A percentile compares a stretch with the other conserved stretches of the same genome.
Evolutionary conservation across 495 filamentous ascomycete species (phyloP).

Genomic region (Penicillium bovifimosum): DNA sequence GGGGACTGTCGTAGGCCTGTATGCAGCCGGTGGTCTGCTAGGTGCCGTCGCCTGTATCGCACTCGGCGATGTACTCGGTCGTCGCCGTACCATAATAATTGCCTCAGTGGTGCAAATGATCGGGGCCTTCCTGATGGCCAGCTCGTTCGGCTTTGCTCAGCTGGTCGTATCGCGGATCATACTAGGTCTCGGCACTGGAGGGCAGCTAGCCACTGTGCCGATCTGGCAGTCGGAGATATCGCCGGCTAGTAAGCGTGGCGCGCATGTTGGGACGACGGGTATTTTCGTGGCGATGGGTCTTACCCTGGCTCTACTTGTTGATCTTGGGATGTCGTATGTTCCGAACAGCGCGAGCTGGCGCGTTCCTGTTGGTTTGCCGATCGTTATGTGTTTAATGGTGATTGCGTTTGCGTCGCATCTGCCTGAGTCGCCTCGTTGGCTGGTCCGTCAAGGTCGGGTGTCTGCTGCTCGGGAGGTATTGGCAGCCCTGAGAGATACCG

Average conservation of each 20-base stretch:
- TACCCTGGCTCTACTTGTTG: conserved; percentile 32
- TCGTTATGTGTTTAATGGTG: conserved; percentile 53
- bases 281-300: conserved; percentile 47
- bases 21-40: conserved; percentile 19
- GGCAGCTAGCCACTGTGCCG: conserved; percentile 30
- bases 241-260: conserved; percentile 29
- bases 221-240: conserved; percentile 46
- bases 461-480: conserved; percentile 42
- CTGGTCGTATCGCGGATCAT: conserved; percentile 25
- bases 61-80: conserved; percentile 20
- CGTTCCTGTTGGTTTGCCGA: conserved; percentile 39
- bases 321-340: conserved; percentile 39
- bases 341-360: conserved; percentile 40
- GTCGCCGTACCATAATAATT: conserved; percentile 18
- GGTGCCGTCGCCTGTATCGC: conserved; percentile 19
- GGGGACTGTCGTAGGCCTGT: conserved; percentile 23
- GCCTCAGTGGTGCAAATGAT: conserved; percentile 18
- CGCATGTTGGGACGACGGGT: conserved; percentile 31
- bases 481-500: conserved; percentile 20
- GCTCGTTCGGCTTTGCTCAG: conserved; percentile 21
- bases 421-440: conserved; percentile 55
- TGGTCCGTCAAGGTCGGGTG: conserved; percentile 44
- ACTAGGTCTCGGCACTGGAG: conserved; percentile 55
- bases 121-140: conserved; percentile 33
- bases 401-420: conserved; percentile 51